Percentiles rank a stretch among this genome's conserved stretches.
Conservation (phyloP, 176 grass and related monocot genomes). For the Oryza longistaminata region DNA sequence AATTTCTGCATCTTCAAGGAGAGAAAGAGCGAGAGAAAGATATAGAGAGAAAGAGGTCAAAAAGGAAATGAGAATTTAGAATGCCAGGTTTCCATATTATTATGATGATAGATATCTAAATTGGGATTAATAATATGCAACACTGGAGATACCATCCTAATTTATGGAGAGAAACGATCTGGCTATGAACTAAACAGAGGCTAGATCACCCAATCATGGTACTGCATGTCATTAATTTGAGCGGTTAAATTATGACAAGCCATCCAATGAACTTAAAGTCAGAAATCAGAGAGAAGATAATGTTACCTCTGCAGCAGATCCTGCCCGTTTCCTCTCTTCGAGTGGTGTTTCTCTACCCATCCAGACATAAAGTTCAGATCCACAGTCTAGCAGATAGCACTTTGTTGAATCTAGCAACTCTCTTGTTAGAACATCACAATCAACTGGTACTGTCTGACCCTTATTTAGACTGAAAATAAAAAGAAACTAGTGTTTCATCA, state of each 20-base stretch:
- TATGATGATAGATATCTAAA: not conserved
- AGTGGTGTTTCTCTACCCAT: constrained; percentile 91
- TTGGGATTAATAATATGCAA: not conserved
- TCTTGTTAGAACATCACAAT: constrained; percentile 65
- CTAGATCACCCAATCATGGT: constrained; percentile 1
- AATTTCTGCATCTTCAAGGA: not conserved
- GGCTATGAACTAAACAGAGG: not conserved
- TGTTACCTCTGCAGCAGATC: constrained; percentile 84
- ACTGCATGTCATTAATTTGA: constrained; percentile 12
- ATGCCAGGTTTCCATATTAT: not conserved
- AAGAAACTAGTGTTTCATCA: constrained; percentile 21
- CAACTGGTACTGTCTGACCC: constrained; percentile 59
- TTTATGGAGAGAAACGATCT: not conserved
- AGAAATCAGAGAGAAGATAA: constrained; percentile 33
- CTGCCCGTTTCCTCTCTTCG: constrained; percentile 84
- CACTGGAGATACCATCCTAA: not conserved
- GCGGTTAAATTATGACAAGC: constrained; percentile 15
- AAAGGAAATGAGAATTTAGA: not conserved
- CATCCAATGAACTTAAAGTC: not conserved
- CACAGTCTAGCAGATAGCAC: constrained; percentile 88
- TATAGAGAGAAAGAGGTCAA: not conserved
- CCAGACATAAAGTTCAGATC: constrained; percentile 89
- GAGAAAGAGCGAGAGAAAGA: not conserved
- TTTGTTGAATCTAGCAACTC: constrained; percentile 83
- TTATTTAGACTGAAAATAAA: constrained; percentile 68